A percentile compares a stretch with the other conserved stretches of the same genome.
Evolutionary conservation across 2,329 filamentous ascomycete genomes (phyloP).

Genomic region (Septoria petroselini): DNA sequence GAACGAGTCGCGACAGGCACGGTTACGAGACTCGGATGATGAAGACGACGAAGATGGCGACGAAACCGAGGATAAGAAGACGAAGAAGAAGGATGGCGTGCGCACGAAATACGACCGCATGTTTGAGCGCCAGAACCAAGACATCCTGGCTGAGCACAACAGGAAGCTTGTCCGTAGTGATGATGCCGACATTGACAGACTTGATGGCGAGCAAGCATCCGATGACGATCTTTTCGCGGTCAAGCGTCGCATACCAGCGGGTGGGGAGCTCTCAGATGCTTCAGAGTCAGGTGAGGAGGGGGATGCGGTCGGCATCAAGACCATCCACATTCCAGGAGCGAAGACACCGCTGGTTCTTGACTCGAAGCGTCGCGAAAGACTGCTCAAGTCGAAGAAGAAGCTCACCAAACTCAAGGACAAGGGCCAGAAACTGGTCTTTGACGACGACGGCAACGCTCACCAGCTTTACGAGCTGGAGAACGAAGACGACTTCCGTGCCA

Average conservation of each 20-base stretch:
- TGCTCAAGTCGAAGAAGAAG: slow-evolving; percentile 92
- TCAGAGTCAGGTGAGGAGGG: slow-evolving; percentile 42
- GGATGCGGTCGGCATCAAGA: slow-evolving; percentile 50
- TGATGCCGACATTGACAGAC: slow-evolving; percentile 36
- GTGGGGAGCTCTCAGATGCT: slow-evolving; percentile 49
- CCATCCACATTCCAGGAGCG: slow-evolving; percentile 64
- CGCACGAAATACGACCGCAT: slow-evolving; percentile 96
- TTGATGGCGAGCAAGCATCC: slow-evolving; percentile 36
- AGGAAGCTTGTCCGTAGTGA: slow-evolving; percentile 72
- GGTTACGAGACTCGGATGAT: slow-evolving; percentile 58
- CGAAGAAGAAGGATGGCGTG: slow-evolving; percentile 62
- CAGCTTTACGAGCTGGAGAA: slow-evolving; percentile 83
- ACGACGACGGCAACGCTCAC: slow-evolving; percentile 84
- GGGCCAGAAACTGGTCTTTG: slow-evolving; percentile 81
- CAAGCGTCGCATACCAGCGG: slow-evolving; percentile 78
- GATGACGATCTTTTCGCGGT: slow-evolving; percentile 82
- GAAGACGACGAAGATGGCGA: slow-evolving; percentile 56
- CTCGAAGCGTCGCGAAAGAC: slow-evolving; percentile 90
- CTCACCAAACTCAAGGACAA: slow-evolving; percentile 88
- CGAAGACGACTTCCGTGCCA: slow-evolving; percentile 73
- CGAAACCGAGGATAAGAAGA: slow-evolving; percentile 46
- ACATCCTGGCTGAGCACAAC: slow-evolving; percentile 92
- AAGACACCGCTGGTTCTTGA: slow-evolving; percentile 76
- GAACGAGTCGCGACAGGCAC: slow-evolving; percentile 68
- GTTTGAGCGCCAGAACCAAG: slow-evolving; percentile 96